phyloP scores from a whole-genome alignment of 2,329 filamentous ascomycete genomes.

The Dothistroma septosporum region DNA sequence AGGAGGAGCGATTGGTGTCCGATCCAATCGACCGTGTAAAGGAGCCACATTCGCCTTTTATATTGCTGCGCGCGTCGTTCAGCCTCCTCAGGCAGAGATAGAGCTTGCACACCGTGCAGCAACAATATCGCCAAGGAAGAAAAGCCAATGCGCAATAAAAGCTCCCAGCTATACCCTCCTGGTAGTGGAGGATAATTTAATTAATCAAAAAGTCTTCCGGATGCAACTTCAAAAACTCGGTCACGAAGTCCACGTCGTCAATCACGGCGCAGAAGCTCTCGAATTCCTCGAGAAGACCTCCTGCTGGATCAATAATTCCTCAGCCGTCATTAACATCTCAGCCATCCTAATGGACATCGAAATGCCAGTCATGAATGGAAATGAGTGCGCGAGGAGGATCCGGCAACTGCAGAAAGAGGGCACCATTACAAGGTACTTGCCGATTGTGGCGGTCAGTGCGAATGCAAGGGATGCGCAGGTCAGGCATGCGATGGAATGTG shows the following conservation, averaged over 20 bases:
- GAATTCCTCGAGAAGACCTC: slow-evolving; percentile 31
- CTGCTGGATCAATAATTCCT: no score
- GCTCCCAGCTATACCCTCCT: slow-evolving; percentile 15
- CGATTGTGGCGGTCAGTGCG: slow-evolving; percentile 72
- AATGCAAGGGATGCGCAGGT: slow-evolving; percentile 72
- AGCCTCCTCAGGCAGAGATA: background rate
- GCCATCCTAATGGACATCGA: slow-evolving; percentile 63
- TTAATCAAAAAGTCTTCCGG: slow-evolving; percentile 41
- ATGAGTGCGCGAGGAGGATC: slow-evolving; percentile 64
- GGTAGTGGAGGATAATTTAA: slow-evolving; percentile 38
- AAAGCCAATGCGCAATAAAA: background rate
- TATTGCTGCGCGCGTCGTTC: slow-evolving; percentile 49
- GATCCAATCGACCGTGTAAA: slow-evolving; percentile 49
- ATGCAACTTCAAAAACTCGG: slow-evolving; percentile 38
- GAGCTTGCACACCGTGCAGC: background rate
- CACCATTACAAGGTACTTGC: slow-evolving; percentile 59
- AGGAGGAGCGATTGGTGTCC: slow-evolving; percentile 63
- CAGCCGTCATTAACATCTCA: slow-evolving; percentile 1
- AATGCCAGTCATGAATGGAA: slow-evolving; percentile 78
- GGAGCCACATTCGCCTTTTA: slow-evolving; percentile 66
- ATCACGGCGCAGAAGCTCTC: slow-evolving; percentile 38
- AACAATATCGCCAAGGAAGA: background rate
- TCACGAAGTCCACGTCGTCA: slow-evolving; percentile 37
- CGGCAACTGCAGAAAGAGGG: slow-evolving; percentile 60
- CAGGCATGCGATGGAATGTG: slow-evolving; percentile 62